Evolutionary conservation across 2,329 filamentous ascomycete species (phyloP).

Genomic region (Colletotrichum scovillei): DNA sequence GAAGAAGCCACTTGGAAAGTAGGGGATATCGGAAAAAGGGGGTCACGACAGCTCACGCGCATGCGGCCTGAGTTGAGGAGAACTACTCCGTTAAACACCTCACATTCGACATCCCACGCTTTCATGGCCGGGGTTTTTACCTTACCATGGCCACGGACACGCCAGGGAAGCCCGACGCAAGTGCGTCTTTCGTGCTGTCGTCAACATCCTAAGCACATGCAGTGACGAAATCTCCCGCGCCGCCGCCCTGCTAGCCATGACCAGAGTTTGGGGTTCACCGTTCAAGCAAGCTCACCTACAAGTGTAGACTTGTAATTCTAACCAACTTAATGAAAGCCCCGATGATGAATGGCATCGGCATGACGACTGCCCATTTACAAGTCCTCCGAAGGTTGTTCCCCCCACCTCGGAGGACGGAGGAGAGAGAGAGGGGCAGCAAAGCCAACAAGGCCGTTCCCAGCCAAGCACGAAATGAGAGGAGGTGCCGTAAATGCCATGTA

Average conservation of each 20-base stretch:
- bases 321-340: too few relatives aligned
- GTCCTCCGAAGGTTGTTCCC: neutral
- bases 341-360: neutral
- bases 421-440: too few relatives aligned
- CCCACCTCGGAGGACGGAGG: neutral
- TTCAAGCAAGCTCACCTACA: neutral
- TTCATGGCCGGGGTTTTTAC: too few relatives aligned
- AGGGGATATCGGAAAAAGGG: too few relatives aligned
- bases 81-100: too few relatives aligned
- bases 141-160: neutral
- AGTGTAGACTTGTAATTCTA: too few relatives aligned
- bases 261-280: neutral
- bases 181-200: neutral
- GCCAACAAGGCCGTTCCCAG: slow-evolving; percentile 9
- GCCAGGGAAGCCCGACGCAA: neutral
- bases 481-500: slow-evolving; percentile 28
- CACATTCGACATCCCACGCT: too few relatives aligned
- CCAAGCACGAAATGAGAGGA: slow-evolving; percentile 24
- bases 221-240: neutral
- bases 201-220: neutral
- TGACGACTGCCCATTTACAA: neutral
- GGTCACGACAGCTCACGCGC: too few relatives aligned
- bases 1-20: too few relatives aligned
- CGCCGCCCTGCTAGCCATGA: neutral
- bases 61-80: too few relatives aligned